Evolutionary conservation across 805 yeast genomes (phyloP).

Genomic region (Alloascoidea africana): DNA sequence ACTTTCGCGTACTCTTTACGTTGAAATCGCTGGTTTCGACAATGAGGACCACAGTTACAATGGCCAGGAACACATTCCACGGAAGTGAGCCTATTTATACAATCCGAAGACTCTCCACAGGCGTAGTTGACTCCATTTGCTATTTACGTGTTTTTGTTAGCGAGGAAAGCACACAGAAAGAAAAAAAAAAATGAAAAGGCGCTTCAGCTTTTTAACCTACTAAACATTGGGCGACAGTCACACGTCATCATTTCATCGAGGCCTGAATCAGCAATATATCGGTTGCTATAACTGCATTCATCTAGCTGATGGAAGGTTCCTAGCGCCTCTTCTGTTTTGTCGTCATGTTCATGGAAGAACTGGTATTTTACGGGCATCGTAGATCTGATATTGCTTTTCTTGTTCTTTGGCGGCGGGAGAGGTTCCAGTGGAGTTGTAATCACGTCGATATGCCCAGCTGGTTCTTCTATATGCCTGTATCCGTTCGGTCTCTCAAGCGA

Average conservation of each 20-base stretch:
- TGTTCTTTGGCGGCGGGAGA: no score
- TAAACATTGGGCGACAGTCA: constrained; percentile 52
- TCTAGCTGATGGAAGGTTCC: constrained; percentile 37
- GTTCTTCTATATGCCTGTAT: no score
- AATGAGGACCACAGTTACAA: constrained; percentile 61
- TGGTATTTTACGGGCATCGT: constrained; percentile 2
- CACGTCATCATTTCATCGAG: constrained; percentile 82
- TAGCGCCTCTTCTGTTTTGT: constrained; percentile 58
- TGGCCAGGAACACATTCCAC: constrained; percentile 74
- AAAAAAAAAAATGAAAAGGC: no score
- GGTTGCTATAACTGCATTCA: constrained; percentile 47
- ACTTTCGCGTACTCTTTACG: constrained; percentile 54
- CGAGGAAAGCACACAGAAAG: not conserved
- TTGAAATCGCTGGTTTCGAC: constrained; percentile 86
- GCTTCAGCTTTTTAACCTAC: no score
- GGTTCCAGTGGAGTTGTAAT: no score
- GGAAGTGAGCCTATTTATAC: constrained; percentile 84
- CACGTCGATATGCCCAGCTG: no score
- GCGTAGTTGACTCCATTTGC: constrained; percentile 37
- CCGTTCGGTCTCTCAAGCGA: no score
- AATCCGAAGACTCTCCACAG: constrained; percentile 75
- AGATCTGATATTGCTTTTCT: no score
- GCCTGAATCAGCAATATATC: constrained; percentile 51
- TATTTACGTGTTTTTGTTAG: constrained; percentile 7
- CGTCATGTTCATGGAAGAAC: constrained; percentile 18